Conservation (phyloP, 2,329 filamentous ascomycete genomes). For the Fusarium sp. region DNA sequence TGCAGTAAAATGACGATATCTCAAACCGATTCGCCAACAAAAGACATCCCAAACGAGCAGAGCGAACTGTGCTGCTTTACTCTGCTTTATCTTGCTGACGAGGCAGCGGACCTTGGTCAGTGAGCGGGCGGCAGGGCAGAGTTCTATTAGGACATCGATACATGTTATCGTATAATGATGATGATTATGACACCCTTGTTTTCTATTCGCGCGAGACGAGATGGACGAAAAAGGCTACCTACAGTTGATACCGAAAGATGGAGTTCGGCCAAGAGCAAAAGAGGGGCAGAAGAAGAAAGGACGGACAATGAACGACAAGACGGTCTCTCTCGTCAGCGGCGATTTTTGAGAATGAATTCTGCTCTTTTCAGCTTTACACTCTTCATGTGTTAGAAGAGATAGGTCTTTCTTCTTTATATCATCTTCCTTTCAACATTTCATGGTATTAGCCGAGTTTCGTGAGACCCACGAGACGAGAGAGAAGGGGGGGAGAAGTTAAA, state of each 20-base stretch:
- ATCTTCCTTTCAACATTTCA: background rate
- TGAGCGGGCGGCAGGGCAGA: constrained; percentile 30
- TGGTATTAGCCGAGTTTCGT: constrained; percentile 16
- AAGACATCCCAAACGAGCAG: constrained; percentile 19
- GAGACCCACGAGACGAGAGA: background rate
- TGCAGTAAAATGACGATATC: constrained; percentile 30
- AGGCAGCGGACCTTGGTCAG: constrained; percentile 7
- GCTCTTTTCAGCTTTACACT: constrained; percentile 4
- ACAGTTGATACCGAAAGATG: constrained; percentile 17
- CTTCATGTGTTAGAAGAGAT: constrained; percentile 1
- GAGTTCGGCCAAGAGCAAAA: constrained; percentile 15
- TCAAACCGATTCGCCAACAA: constrained; percentile 16
- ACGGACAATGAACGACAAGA: background rate
- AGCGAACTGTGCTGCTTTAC: constrained; percentile 22
- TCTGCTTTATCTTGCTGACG: background rate
- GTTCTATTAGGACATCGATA: constrained; percentile 9
- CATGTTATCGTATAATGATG: constrained; percentile 16
- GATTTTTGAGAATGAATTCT: constrained; percentile 6
- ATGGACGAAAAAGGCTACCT: constrained; percentile 18
- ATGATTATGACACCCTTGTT: constrained; percentile 31
- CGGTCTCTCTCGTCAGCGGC: constrained; percentile 4
- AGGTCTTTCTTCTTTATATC: constrained; percentile 1
- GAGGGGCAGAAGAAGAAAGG: constrained; percentile 23
- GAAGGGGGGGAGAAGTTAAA: background rate
- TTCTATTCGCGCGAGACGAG: constrained; percentile 13